Percentiles rank a stretch among this genome's conserved stretches.
Evolutionary conservation across 805 yeast species (phyloP).

Genomic region (Yarrowia deformans): DNA sequence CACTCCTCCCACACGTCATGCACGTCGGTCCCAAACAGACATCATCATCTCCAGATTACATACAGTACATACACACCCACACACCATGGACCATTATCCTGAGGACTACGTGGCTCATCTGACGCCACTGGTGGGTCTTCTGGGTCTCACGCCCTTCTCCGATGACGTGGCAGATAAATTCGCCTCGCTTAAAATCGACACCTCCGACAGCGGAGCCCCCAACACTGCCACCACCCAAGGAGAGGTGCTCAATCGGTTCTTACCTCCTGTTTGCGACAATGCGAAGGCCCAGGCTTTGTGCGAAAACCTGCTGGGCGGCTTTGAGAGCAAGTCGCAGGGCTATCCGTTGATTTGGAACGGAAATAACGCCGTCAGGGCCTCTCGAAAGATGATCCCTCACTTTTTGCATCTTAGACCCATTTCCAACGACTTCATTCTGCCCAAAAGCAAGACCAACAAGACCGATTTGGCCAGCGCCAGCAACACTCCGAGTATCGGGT

Average conservation of each 20-base stretch:
- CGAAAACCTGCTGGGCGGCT: conserved; percentile 28
- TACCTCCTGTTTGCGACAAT: conserved; percentile 21
- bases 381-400: conserved; percentile 26
- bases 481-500: conserved; percentile 17
- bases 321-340: conserved; percentile 33
- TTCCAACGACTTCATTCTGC: conserved; percentile 26
- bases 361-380: conserved; percentile 15
- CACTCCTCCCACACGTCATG: neutral
- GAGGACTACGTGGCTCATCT: conserved; percentile 27
- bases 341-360: conserved; percentile 34
- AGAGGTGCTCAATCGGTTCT: conserved; percentile 36
- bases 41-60: neutral
- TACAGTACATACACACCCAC: neutral
- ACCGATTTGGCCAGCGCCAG: neutral
- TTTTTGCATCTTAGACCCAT: conserved; percentile 17
- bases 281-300: conserved; percentile 24
- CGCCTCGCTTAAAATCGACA: conserved; percentile 1
- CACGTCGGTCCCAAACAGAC: conserved; percentile 9
- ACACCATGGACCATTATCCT: conserved; percentile 34
- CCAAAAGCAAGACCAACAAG: conserved; percentile 23
- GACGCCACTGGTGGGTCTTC: conserved; percentile 24
- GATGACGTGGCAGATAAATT: conserved; percentile 30
- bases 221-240: conserved; percentile 20
- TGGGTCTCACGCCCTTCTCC: conserved; percentile 27
- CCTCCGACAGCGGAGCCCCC: neutral